phyloP scores from a whole-genome alignment of 768 basidiomycete genomes.

The Pisolithus marmoratus region DNA sequence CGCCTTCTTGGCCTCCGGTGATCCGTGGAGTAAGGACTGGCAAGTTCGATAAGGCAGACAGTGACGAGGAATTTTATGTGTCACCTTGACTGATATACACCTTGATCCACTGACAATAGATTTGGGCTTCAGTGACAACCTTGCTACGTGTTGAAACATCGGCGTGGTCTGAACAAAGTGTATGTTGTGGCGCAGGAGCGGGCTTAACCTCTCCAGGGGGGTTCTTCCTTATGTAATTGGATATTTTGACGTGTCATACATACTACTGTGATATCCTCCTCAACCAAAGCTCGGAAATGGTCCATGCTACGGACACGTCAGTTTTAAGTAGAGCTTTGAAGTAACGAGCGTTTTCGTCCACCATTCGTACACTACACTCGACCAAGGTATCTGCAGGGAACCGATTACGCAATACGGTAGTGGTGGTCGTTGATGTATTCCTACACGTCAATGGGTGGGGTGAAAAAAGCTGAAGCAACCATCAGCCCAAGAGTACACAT shows the following conservation, averaged over 20 bases:
- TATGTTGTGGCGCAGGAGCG: slow-evolving; percentile 15
- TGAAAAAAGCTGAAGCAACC: slow-evolving; percentile 11
- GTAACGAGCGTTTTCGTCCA: slow-evolving; percentile 15
- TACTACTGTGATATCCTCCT: slow-evolving; percentile 11
- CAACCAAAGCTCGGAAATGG: slow-evolving; percentile 38
- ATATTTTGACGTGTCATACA: not conserved
- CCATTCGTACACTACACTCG: slow-evolving; percentile 23
- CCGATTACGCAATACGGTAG: not conserved
- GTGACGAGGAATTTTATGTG: slow-evolving; percentile 14
- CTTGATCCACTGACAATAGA: slow-evolving; percentile 29
- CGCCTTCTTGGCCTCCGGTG: slow-evolving; percentile 78
- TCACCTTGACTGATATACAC: slow-evolving; percentile 62
- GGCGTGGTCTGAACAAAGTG: not conserved
- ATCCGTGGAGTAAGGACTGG: slow-evolving; percentile 90
- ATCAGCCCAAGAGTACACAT: not conserved
- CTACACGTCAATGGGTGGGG: slow-evolving; percentile 7
- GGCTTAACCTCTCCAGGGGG: slow-evolving; percentile 11
- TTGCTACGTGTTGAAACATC: slow-evolving; percentile 22
- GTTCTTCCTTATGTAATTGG: not conserved
- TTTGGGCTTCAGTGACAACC: slow-evolving; percentile 8
- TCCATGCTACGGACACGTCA: slow-evolving; percentile 29
- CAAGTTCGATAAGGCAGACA: slow-evolving; percentile 21
- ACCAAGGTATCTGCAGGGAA: slow-evolving; percentile 4
- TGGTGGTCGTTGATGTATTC: slow-evolving; percentile 1
- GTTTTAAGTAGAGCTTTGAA: slow-evolving; percentile 25